A percentile compares a stretch with the other conserved stretches of the same genome.
These are phyloP conservation scores for Leccinum truebloodii DNA, from an alignment of 768 basidiomycete genomes.

Conservation along the genomic window DNA sequence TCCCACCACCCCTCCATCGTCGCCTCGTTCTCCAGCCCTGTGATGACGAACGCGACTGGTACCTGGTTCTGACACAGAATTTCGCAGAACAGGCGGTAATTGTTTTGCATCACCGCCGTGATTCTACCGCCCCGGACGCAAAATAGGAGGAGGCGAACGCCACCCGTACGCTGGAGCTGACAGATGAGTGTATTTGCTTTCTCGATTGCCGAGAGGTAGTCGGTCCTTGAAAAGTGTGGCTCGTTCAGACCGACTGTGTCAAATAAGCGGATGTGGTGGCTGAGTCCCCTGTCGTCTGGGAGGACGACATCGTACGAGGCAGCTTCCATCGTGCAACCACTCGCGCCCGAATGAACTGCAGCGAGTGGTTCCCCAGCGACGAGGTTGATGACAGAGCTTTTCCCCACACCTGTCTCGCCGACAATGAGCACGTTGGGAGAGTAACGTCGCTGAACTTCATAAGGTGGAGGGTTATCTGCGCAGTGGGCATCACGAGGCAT, in stretches of 20 bases:
- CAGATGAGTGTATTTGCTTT: constrained; percentile 38
- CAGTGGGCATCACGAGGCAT: constrained; percentile 9
- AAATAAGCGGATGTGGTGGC: constrained; percentile 29
- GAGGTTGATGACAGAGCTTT: constrained; percentile 46
- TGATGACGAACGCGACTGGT: constrained; percentile 34
- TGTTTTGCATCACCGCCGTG: constrained; percentile 31
- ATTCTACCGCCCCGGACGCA: constrained; percentile 36
- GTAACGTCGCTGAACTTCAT: constrained; percentile 16
- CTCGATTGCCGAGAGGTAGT: constrained; percentile 32
- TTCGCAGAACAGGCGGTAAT: constrained; percentile 32
- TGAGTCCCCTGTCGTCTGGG: constrained; percentile 15
- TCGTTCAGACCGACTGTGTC: constrained; percentile 38
- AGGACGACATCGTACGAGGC: constrained; percentile 29
- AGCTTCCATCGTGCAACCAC: constrained; percentile 39
- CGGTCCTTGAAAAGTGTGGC: constrained; percentile 17
- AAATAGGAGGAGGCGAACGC: constrained; percentile 35
- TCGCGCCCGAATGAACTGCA: constrained; percentile 28
- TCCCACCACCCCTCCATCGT: constrained; percentile 38
- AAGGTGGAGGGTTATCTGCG: constrained; percentile 22
- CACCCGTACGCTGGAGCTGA: constrained; percentile 31
- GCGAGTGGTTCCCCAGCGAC: constrained; percentile 32
- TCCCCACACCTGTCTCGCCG: constrained; percentile 35
- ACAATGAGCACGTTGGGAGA: constrained; percentile 42
- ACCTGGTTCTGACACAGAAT: constrained; percentile 34
- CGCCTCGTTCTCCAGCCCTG: constrained; percentile 34